phyloP scores from a whole-genome alignment of 495 filamentous ascomycete genomes.

The Wilcoxina mikolae region DNA sequence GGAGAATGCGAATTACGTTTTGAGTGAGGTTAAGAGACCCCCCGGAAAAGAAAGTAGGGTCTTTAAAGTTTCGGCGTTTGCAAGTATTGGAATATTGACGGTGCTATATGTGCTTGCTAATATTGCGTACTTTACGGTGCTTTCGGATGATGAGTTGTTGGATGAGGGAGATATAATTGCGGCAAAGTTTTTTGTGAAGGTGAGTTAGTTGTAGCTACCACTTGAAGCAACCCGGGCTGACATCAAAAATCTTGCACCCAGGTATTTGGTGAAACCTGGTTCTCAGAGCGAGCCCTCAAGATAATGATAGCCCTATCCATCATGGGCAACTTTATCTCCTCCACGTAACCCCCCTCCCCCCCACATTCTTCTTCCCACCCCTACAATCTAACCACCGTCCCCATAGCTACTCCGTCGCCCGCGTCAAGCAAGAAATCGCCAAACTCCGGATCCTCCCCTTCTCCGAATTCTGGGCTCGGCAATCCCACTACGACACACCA shows the following conservation, averaged over 20 bases:
- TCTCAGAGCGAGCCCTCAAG: slow-evolving; percentile 12
- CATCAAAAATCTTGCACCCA: not conserved
- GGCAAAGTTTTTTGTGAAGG: slow-evolving; percentile 17
- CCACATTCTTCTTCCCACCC: not conserved
- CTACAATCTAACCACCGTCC: too few species aligned
- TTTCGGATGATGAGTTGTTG: slow-evolving; percentile 11
- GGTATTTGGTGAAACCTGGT: slow-evolving; percentile 17
- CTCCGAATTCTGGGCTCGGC: slow-evolving; percentile 18
- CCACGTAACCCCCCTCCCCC: slow-evolving; percentile 6
- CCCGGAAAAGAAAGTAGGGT: slow-evolving; percentile 11
- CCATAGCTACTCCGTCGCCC: slow-evolving; percentile 10
- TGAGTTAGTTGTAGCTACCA: not conserved
- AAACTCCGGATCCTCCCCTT: slow-evolving; percentile 21
- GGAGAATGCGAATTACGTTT: slow-evolving; percentile 21
- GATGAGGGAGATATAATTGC: slow-evolving; percentile 15
- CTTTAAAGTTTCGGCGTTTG: slow-evolving; percentile 17
- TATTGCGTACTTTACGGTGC: slow-evolving; percentile 19
- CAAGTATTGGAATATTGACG: slow-evolving; percentile 11
- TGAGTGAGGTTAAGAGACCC: slow-evolving; percentile 19
- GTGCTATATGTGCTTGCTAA: slow-evolving; percentile 17
- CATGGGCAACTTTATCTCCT: slow-evolving; percentile 19
- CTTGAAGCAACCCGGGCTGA: too few species aligned
- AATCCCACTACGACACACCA: slow-evolving; percentile 19
- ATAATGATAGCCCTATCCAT: slow-evolving; percentile 13
- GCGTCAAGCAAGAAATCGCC: slow-evolving; percentile 22